A percentile compares a stretch with the other conserved stretches of the same genome.
Evolutionary conservation across 805 yeast genomes (phyloP).

Genomic region (Schwanniomyces sp.): DNA sequence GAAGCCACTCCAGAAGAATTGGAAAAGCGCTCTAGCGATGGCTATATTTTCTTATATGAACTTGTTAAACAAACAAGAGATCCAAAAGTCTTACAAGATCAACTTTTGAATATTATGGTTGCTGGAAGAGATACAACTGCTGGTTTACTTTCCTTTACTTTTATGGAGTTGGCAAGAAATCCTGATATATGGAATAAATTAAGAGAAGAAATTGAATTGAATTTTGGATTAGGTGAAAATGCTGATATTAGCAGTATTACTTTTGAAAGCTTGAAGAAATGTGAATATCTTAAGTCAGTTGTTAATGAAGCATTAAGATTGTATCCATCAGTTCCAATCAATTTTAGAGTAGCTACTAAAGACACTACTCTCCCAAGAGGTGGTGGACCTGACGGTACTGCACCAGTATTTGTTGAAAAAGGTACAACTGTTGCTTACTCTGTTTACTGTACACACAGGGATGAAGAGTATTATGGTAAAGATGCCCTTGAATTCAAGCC

Average conservation of each 20-base stretch:
- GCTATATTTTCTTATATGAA: constrained; percentile 38
- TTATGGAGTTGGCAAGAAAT: constrained; percentile 32
- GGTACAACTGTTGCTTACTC: constrained; percentile 44
- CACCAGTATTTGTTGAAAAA: constrained; percentile 44
- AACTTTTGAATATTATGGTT: constrained; percentile 36
- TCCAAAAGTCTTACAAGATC: constrained; percentile 35
- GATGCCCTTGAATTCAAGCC: constrained; percentile 49
- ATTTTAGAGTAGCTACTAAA: constrained; percentile 28
- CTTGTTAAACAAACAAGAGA: constrained; percentile 37
- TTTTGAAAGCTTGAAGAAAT: constrained; percentile 32
- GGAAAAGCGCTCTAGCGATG: constrained; percentile 25
- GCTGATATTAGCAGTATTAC: constrained; percentile 22
- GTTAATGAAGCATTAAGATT: constrained; percentile 32
- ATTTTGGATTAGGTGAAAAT: constrained; percentile 25
- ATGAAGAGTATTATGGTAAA: constrained; percentile 40
- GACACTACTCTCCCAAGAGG: constrained; percentile 36
- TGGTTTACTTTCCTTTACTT: constrained; percentile 26
- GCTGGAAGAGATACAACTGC: constrained; percentile 41
- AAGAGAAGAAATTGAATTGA: constrained; percentile 21
- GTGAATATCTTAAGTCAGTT: constrained; percentile 29
- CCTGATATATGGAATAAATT: constrained; percentile 28
- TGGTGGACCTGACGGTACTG: constrained; percentile 31
- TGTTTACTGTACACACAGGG: constrained; percentile 46
- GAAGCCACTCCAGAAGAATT: constrained; percentile 25
- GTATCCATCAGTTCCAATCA: constrained; percentile 35